These are phyloP conservation scores for Arthrinium phaeospermum DNA, from an alignment of 2,329 filamentous ascomycete genomes.

Conservation along the genomic window DNA sequence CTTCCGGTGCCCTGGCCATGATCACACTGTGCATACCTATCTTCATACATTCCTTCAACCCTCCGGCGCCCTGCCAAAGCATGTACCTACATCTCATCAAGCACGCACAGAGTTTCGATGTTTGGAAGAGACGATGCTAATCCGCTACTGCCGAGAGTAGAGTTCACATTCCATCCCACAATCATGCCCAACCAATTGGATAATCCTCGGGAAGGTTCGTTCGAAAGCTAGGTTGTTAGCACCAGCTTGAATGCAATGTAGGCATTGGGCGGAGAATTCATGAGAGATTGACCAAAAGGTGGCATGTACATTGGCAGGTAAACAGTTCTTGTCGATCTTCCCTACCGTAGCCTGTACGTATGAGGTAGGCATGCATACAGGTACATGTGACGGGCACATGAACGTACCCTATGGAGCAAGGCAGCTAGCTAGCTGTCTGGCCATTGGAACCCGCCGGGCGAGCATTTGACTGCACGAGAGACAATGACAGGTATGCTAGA, in stretches of 20 bases:
- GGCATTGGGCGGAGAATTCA: background rate
- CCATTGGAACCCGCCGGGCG: background rate
- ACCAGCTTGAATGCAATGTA: background rate
- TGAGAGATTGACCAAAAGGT: background rate
- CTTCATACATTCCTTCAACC: background rate
- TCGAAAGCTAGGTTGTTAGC: background rate
- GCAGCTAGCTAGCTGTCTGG: background rate
- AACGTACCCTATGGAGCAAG: background rate
- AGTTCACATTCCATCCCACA: conserved; percentile 9
- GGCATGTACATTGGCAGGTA: background rate
- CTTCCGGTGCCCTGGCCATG: background rate
- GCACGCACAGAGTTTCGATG: background rate
- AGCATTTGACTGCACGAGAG: conserved; percentile 4
- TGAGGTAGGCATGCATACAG: background rate
- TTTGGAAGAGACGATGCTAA: background rate
- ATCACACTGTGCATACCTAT: conserved; percentile 2
- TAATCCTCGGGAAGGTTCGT: conserved; percentile 4
- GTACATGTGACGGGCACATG: conserved; percentile 6
- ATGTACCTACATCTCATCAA: background rate
- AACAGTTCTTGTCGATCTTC: background rate
- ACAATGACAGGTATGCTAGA: conserved; percentile 16
- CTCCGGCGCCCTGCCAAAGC: background rate
- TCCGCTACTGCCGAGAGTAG: conserved; percentile 1
- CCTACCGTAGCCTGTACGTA: background rate
- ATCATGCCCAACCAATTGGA: conserved; percentile 10